phyloP scores from a whole-genome alignment of 2,329 filamentous ascomycete genomes.

The Cyphellophora europaea region DNA sequence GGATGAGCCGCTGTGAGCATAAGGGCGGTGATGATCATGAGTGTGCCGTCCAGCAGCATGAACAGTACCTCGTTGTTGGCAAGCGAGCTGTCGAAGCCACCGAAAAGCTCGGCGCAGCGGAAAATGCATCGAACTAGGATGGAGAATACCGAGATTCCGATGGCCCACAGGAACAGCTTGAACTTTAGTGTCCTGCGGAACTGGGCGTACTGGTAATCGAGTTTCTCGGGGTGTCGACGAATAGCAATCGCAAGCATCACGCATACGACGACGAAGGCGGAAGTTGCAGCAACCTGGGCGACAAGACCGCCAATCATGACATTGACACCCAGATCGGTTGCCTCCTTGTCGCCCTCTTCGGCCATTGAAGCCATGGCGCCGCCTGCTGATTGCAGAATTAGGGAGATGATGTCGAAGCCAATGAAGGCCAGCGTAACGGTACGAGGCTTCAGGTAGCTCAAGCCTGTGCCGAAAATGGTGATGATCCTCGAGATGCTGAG shows the following conservation, averaged over 20 bases:
- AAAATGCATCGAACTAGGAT: slow-evolving; percentile 38
- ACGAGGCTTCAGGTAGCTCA: slow-evolving; percentile 24
- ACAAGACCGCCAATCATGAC: slow-evolving; percentile 53
- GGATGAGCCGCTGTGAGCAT: slow-evolving; percentile 1
- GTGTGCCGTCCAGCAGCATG: slow-evolving; percentile 40
- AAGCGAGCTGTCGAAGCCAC: slow-evolving; percentile 33
- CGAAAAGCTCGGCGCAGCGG: slow-evolving; percentile 37
- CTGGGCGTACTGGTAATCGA: neutral
- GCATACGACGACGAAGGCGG: neutral
- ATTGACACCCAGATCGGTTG: slow-evolving; percentile 39
- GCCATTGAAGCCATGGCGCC: slow-evolving; percentile 45
- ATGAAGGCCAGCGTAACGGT: slow-evolving; percentile 43
- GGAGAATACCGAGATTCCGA: slow-evolving; percentile 27
- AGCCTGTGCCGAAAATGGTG: slow-evolving; percentile 23
- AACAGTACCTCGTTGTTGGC: slow-evolving; percentile 39
- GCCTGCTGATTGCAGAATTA: slow-evolving; percentile 52
- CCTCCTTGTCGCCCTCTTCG: slow-evolving; percentile 24
- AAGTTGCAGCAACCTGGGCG: slow-evolving; percentile 26
- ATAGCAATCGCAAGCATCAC: neutral
- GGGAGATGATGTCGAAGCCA: slow-evolving; percentile 51
- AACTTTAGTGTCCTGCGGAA: slow-evolving; percentile 1
- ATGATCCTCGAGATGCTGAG: slow-evolving; percentile 43
- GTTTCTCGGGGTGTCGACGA: slow-evolving; percentile 1
- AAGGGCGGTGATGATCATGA: slow-evolving; percentile 28
- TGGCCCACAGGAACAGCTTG: slow-evolving; percentile 3